Conservation (phyloP, 2,329 filamentous ascomycete species). For the Tolypocladium endophyticum region DNA sequence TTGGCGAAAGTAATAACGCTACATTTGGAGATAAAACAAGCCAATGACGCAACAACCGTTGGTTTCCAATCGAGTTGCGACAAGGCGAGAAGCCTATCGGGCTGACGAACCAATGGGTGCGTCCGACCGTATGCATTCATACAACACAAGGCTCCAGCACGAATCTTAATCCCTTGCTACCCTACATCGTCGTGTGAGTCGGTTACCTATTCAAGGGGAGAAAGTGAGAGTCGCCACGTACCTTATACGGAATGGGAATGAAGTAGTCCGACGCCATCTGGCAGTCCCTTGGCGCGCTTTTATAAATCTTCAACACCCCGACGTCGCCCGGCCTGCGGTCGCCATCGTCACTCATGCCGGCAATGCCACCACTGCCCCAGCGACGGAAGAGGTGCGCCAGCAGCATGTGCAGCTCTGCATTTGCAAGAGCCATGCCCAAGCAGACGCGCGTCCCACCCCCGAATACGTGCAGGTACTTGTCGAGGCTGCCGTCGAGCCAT, state of each 20-base stretch:
- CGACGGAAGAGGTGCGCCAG: slow-evolving; percentile 25
- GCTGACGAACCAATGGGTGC: neutral
- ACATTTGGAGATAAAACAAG: too few species aligned
- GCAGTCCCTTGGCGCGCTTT: slow-evolving; percentile 22
- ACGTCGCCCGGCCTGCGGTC: slow-evolving; percentile 21
- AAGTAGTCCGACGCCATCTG: slow-evolving; percentile 27
- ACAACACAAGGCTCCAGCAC: slow-evolving; percentile 13
- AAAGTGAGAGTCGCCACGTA: slow-evolving; percentile 1
- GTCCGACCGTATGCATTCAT: neutral
- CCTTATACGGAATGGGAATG: slow-evolving; percentile 27
- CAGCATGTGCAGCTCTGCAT: slow-evolving; percentile 26
- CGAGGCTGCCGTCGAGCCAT: slow-evolving; percentile 21
- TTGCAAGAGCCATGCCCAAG: slow-evolving; percentile 25
- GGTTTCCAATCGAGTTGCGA: too few species aligned
- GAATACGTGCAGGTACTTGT: slow-evolving; percentile 23
- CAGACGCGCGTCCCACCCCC: slow-evolving; percentile 24
- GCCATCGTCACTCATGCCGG: slow-evolving; percentile 17
- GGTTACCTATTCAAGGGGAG: neutral
- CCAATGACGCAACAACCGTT: too few species aligned
- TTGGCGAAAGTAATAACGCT: too few species aligned
- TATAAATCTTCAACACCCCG: slow-evolving; percentile 22
- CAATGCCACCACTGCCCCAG: slow-evolving; percentile 23
- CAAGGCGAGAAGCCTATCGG: too few species aligned
- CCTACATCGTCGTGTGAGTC: slow-evolving; percentile 7
- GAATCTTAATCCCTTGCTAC: slow-evolving; percentile 22